Base-by-base conservation (phyloP, 257 asterid genomes). In the Solanum sejunctum region DNA sequence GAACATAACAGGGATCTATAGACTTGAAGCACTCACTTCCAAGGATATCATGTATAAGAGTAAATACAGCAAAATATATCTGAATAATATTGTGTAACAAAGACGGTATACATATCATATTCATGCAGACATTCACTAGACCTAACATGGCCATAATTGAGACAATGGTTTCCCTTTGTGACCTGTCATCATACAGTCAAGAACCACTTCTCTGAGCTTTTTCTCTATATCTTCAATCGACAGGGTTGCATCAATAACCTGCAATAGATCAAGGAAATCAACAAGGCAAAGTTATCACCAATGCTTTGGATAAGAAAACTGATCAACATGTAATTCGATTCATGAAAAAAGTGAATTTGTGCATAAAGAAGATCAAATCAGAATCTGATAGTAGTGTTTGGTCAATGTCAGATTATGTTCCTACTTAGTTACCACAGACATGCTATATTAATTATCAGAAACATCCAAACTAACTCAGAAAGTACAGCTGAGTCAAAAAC, bases 171-270 rank as follows among this genome's bases (percentile, higher is more conserved):
- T 94, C 88, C 98, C 98, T 57, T 91, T 84, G 64, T 58, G 85
- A 89, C 99, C 92, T 36, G 84, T 57, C 85, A 17, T 36, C 67
- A 96, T 80, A 73, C 95, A 92, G 36, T 93, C 94, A 85, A 85
- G 45, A 21, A 88, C 97, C 3, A 51, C 73, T 73, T 92, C 90
- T 67, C 86, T 88, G 73, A 94, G 87, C 86, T 88, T 90, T 58
- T 92, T 90, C 92, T 92, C 96, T 47, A 96, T 90, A 36, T 93
- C 98, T 89, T 91, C 97, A 20, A 96, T 69, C 13, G 98, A 87
- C 84, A 90, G 93, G 58, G 92, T 88, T 63, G 97, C 98, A 87
- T 96, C 98, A 61, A 94, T 71, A 20, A 90, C 87, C 99, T 96
- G 86, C 89, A 89, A 86, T 13, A 10, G 41, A 78, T 23, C 78